Conservation (phyloP, 2,329 filamentous ascomycete species). For the Fusarium euwallaceae region DNA sequence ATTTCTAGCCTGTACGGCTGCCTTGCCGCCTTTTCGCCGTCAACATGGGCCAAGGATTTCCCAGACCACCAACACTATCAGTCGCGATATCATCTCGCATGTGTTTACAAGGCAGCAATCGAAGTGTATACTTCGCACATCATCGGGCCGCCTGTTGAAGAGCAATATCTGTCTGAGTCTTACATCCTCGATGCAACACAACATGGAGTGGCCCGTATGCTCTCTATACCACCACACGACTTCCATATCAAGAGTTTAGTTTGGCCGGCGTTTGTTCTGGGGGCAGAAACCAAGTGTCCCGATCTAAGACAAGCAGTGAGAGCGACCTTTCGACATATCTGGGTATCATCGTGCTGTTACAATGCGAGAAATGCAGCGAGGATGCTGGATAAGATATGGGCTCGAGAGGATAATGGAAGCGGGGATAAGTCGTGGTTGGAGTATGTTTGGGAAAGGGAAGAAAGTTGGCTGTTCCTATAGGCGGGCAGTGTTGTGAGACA, state of each 20-base stretch:
- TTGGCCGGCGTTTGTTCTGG: conserved; percentile 26
- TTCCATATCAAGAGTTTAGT: conserved; percentile 30
- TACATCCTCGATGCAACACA: neutral
- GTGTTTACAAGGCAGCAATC: conserved; percentile 19
- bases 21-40: conserved; percentile 4
- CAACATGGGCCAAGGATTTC: conserved; percentile 8
- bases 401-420: neutral
- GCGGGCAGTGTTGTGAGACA: neutral
- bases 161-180: neutral
- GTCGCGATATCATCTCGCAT: conserved; percentile 15
- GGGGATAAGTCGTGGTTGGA: conserved; percentile 12
- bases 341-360: conserved; percentile 22
- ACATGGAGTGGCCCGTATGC: conserved; percentile 8
- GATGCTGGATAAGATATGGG: conserved; percentile 21
- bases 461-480: conserved; percentile 19
- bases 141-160: neutral
- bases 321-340: conserved; percentile 16
- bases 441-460: conserved; percentile 14
- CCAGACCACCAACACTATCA: conserved; percentile 5
- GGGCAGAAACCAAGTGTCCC: neutral
- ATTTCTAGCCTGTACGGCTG: neutral
- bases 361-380: conserved; percentile 19
- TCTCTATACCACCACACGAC: conserved; percentile 9
- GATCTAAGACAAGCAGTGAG: conserved; percentile 4
- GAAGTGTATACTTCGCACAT: conserved; percentile 18